A percentile compares a stretch with the other conserved stretches of the same genome.
These are phyloP conservation scores for Protomyces arabidopsidicola DNA, from an alignment of 1,139 yeast genomes.

Conservation along the genomic window DNA sequence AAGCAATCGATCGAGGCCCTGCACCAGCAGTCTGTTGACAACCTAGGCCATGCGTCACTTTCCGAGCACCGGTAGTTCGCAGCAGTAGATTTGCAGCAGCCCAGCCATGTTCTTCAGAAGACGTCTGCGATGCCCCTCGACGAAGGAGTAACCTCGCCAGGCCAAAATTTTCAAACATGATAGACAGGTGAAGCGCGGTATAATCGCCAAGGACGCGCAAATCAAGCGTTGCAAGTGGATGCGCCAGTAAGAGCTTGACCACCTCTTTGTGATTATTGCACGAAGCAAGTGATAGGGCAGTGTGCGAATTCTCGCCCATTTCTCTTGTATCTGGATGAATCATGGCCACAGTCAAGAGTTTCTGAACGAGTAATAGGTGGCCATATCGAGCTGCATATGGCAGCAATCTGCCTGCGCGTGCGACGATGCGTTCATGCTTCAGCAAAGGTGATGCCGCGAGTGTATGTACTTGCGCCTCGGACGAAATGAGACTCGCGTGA, in stretches of 20 bases:
- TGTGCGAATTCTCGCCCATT: background rate
- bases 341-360: background rate
- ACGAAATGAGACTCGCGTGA: conserved; percentile 1
- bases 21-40: background rate
- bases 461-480: background rate
- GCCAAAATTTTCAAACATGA: conserved; percentile 2
- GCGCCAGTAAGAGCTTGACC: conserved; percentile 1
- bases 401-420: background rate
- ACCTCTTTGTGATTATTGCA: background rate
- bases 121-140: conserved; percentile 2
- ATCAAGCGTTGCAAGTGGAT: background rate
- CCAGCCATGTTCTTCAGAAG: conserved; percentile 5
- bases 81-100: conserved; percentile 1
- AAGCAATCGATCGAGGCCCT: background rate
- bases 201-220: background rate
- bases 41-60: background rate
- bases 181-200: conserved; percentile 10
- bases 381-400: conserved; percentile 5
- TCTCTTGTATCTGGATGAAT: background rate
- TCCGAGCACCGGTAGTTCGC: conserved; percentile 5
- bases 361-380: background rate
- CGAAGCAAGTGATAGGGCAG: conserved; percentile 3
- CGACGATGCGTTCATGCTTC: background rate
- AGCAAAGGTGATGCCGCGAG: background rate
- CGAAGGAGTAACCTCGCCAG: conserved; percentile 1